phyloP scores from a whole-genome alignment of 345 rosid genomes.

The Salix koriyanagi region DNA sequence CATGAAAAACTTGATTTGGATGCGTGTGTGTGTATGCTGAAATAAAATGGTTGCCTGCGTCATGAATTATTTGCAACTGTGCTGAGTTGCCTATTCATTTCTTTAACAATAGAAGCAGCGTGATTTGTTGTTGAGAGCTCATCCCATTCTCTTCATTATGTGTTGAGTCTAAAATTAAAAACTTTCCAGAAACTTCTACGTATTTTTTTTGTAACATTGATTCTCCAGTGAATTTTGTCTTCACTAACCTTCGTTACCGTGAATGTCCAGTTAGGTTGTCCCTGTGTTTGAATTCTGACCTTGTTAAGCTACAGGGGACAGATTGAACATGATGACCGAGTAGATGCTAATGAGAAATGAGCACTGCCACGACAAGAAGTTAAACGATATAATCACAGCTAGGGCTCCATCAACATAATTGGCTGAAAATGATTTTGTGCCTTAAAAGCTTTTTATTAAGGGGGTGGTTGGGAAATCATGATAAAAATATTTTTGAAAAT shows the following conservation, averaged over 20 bases:
- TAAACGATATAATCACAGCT: neutral
- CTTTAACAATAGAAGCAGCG: neutral
- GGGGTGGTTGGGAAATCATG: no score
- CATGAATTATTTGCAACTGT: neutral
- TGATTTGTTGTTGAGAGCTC: neutral
- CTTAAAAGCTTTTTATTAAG: no score
- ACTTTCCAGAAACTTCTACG: neutral
- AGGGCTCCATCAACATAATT: neutral
- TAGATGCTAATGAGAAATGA: neutral
- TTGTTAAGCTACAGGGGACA: neutral
- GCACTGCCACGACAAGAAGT: neutral
- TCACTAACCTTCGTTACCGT: neutral
- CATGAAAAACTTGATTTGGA: neutral
- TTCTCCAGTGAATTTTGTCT: neutral
- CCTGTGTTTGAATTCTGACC: neutral
- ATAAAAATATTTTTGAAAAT: no score
- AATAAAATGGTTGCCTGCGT: neutral
- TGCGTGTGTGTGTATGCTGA: neutral
- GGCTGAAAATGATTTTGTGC: no score
- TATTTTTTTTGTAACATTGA: neutral
- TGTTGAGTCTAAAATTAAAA: neutral
- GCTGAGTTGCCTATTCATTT: neutral
- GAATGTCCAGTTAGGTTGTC: neutral
- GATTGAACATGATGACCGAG: neutral
- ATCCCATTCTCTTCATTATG: neutral